Conservation (phyloP, 495 filamentous ascomycete species). For the Talaromyces wortmannii region DNA sequence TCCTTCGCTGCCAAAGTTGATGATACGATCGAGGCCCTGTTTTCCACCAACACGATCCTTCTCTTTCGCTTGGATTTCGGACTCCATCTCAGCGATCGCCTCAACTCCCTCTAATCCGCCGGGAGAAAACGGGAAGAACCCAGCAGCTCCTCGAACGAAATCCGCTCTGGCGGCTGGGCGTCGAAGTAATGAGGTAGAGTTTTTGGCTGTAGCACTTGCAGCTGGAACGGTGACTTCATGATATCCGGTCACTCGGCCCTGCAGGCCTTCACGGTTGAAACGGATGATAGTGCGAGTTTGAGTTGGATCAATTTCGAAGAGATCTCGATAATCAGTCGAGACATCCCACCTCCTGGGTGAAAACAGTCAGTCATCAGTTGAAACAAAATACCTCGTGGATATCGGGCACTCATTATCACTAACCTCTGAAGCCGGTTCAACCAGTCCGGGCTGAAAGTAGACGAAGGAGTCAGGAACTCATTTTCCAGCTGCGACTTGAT, state of each 20-base stretch:
- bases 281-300: constrained; percentile 89
- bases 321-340: constrained; percentile 63
- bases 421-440: constrained; percentile 80
- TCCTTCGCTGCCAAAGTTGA: constrained; percentile 69
- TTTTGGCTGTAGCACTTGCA: constrained; percentile 86
- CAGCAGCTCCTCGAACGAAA: constrained; percentile 90
- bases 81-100: constrained; percentile 68
- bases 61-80: constrained; percentile 43
- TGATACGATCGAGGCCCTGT: constrained; percentile 64
- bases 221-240: constrained; percentile 91
- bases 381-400: background rate
- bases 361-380: background rate
- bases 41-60: constrained; percentile 31
- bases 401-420: constrained; percentile 3
- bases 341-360: constrained; percentile 68
- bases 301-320: constrained; percentile 82
- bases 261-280: constrained; percentile 85
- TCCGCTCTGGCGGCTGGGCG: constrained; percentile 85
- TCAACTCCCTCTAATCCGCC: constrained; percentile 87
- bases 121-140: constrained; percentile 93
- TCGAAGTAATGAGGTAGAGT: constrained; percentile 83
- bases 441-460: constrained; percentile 73
- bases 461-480: constrained; percentile 72
- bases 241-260: constrained; percentile 90
- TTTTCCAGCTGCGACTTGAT: constrained; percentile 64